Evolutionary conservation across 352 stramenopile genomes (phyloP), one percentile per base, ranked within the genome.

Genomic region (Pythium dissimile): DNA sequence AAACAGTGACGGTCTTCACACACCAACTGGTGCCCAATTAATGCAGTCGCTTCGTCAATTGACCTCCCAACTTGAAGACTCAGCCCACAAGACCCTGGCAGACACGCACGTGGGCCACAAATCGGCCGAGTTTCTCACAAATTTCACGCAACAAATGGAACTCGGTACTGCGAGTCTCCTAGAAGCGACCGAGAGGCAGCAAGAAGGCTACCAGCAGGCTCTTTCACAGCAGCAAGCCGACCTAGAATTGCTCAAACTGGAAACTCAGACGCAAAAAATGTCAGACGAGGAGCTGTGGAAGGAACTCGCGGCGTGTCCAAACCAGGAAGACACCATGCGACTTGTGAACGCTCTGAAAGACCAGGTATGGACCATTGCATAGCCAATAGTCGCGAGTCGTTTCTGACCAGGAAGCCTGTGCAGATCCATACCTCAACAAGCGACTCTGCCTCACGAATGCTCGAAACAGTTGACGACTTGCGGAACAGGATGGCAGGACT

Each of bases 71-170:
- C 31, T 86, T 6, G 75, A 86, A 41, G 52, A 76, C 3, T 42
- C 74, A 2, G 56, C 55, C 9, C 68, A 65, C 44, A 56, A 56
- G 10, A 31, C 64, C 10, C 50, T 62, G 1, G 41, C 59, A 26
- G 54, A 18, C 35, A 13, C 23, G 7, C 18, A 39, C 7, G 35
- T 34, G 30, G 12, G 32, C 15, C 34, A 60, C 8, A 43, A 51
- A 15, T 63, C 62, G 15, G 27, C 55, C 0, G 54, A 26, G 8
- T 78, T 84, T 21, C 34, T 86, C 13, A 63, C 67, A 1, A 54
- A 69, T n/a, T 57, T 67, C n/a, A 71, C 80, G 39, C 74, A 72
- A 32, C 71, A 70, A 24, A 89, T 89, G 79, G 76, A 89, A 24
- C 50, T 86, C 12, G 79, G 79, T 3, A 84, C 74, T 0, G 79